Conservation (phyloP, 192 early-diverging fungal genomes). For the Backusella australiensis region DNA sequence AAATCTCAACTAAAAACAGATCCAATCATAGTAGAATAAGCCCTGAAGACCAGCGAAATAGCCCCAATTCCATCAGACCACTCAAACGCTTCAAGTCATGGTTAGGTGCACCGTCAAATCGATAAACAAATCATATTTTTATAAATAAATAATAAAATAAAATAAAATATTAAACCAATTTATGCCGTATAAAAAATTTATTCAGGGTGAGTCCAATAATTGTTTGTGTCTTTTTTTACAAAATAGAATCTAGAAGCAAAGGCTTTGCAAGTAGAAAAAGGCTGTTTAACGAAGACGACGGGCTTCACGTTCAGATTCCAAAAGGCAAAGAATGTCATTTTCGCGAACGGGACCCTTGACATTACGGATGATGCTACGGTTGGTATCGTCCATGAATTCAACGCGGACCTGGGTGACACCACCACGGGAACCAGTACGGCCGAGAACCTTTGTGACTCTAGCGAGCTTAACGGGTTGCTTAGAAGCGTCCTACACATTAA, state of each 20-base stretch:
- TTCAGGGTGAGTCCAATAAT: neutral
- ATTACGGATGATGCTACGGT: constrained; percentile 99
- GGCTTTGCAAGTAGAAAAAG: neutral
- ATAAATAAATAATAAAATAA: neutral
- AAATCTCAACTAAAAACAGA: neutral
- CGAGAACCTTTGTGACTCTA: constrained; percentile 94
- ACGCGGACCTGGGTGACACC: constrained; percentile 99
- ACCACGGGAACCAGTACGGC: constrained; percentile 99
- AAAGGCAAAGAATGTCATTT: constrained; percentile 93
- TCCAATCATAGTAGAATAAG: neutral
- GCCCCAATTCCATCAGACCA: neutral
- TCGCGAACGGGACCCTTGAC: constrained; percentile 99
- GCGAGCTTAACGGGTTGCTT: constrained; percentile 79
- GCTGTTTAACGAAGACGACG: constrained; percentile 90
- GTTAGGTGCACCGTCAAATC: constrained; percentile 16
- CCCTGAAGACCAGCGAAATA: neutral
- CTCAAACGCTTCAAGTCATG: constrained; percentile 11
- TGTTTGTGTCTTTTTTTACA: neutral
- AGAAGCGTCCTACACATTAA: no score
- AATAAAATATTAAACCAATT: neutral
- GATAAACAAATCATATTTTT: neutral
- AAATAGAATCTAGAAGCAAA: neutral
- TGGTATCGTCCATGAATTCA: constrained; percentile 96
- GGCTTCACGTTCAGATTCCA: constrained; percentile 99
- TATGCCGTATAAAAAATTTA: constrained; percentile 1